Conservation (phyloP, 352 stramenopile genomes). For the Pythium monospermum region DNA sequence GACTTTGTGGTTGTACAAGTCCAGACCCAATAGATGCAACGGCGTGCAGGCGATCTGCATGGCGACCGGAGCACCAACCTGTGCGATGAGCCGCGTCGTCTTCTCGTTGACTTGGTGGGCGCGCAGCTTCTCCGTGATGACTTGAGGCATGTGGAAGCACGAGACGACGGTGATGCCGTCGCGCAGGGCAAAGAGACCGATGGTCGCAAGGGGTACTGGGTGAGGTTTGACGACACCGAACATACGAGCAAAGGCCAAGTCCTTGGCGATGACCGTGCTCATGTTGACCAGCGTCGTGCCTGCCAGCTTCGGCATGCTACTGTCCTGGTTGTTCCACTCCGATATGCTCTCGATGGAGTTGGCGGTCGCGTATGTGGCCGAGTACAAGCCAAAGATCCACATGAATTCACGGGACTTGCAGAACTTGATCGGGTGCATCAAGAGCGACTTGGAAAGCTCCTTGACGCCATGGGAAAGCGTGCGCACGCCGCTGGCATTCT, state of each 20-base stretch:
- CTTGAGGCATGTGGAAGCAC: slow-evolving; percentile 46
- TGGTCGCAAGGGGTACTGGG: slow-evolving; percentile 37
- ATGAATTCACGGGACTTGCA: slow-evolving; percentile 46
- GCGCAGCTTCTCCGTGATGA: slow-evolving; percentile 31
- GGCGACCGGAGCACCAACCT: slow-evolving; percentile 41
- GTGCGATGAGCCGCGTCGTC: slow-evolving; percentile 27
- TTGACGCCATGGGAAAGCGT: slow-evolving; percentile 29
- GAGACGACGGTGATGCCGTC: slow-evolving; percentile 49
- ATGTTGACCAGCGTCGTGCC: slow-evolving; percentile 58
- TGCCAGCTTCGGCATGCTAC: slow-evolving; percentile 40
- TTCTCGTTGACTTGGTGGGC: slow-evolving; percentile 22
- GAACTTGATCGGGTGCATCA: slow-evolving; percentile 46
- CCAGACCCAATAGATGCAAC: slow-evolving; percentile 52
- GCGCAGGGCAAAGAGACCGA: slow-evolving; percentile 48
- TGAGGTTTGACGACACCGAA: slow-evolving; percentile 44
- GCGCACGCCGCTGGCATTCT: slow-evolving; percentile 40
- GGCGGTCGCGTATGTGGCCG: slow-evolving; percentile 53
- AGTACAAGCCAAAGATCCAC: slow-evolving; percentile 58
- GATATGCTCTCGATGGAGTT: slow-evolving; percentile 49
- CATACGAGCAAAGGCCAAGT: slow-evolving; percentile 61
- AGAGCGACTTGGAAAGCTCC: slow-evolving; percentile 25
- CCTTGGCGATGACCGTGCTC: slow-evolving; percentile 50
- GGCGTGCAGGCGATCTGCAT: slow-evolving; percentile 61
- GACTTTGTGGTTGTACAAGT: slow-evolving; percentile 53
- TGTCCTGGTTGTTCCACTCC: slow-evolving; percentile 33